These are phyloP conservation scores for Tricholomella constricta DNA, from an alignment of 768 basidiomycete genomes.

Conservation along the genomic window DNA sequence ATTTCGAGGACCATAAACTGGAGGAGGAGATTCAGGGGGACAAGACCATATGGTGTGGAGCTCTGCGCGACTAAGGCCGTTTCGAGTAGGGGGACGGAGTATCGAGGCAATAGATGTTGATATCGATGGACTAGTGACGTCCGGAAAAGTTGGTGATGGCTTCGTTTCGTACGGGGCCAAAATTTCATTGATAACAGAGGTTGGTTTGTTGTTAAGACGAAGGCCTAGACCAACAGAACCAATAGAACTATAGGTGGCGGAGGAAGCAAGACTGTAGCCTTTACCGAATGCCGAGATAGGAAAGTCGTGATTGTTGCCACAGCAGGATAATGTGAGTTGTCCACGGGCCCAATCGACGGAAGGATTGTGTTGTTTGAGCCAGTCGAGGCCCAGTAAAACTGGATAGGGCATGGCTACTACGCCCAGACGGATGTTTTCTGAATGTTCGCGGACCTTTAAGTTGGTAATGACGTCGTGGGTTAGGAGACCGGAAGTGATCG, in stretches of 20 bases:
- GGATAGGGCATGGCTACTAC: conserved; percentile 37
- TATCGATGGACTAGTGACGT: too few relatives aligned
- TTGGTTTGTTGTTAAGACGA: too few relatives aligned
- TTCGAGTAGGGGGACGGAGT: background rate
- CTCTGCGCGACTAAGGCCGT: conserved; percentile 5
- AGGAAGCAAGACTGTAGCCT: conserved; percentile 7
- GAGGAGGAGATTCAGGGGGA: too few relatives aligned
- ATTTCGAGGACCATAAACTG: too few relatives aligned
- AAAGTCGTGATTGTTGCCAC: conserved; percentile 20
- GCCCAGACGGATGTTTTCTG: conserved; percentile 28
- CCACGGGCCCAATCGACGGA: too few relatives aligned
- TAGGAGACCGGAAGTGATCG: conserved; percentile 39
- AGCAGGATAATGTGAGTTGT: too few relatives aligned
- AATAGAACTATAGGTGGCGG: conserved; percentile 19
- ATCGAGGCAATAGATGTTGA: too few relatives aligned
- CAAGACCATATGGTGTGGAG: too few relatives aligned
- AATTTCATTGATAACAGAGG: conserved; percentile 8
- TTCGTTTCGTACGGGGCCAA: background rate
- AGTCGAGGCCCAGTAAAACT: too few relatives aligned
- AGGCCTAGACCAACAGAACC: too few relatives aligned
- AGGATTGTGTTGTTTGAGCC: too few relatives aligned
- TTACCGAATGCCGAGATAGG: too few relatives aligned
- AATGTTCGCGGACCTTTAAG: conserved; percentile 28
- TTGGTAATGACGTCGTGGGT: conserved; percentile 37
- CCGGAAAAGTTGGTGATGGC: background rate